Percentiles rank a stretch among this genome's conserved stretches.
These are phyloP conservation scores for Papiliotrema laurentii DNA, from an alignment of 1,284 basidiomycete genomes.

Conservation along the genomic window DNA sequence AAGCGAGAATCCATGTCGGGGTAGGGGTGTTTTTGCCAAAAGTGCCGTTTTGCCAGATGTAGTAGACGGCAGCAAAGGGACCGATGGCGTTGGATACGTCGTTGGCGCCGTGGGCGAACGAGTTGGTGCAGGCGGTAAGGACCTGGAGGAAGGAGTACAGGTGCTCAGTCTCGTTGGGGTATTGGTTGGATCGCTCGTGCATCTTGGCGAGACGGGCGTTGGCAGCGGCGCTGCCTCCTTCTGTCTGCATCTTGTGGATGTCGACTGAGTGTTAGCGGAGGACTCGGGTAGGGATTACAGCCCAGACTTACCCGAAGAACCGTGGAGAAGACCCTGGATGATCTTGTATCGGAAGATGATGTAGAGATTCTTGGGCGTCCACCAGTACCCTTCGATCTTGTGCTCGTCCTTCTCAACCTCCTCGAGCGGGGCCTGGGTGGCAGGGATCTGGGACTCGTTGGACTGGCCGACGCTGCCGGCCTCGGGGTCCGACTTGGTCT, in stretches of 20 bases:
- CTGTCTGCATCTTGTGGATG: slow-evolving; percentile 47
- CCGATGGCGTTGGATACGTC: slow-evolving; percentile 47
- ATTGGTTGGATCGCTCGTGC: slow-evolving; percentile 47
- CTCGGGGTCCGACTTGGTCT: slow-evolving; percentile 1
- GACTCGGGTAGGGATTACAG: not conserved
- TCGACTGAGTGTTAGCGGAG: slow-evolving; percentile 25
- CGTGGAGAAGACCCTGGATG: slow-evolving; percentile 29
- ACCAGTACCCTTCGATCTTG: slow-evolving; percentile 35
- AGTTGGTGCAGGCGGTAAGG: slow-evolving; percentile 53
- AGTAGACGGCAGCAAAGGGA: slow-evolving; percentile 46
- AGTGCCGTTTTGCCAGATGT: slow-evolving; percentile 44
- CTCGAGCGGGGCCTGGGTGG: slow-evolving; percentile 17
- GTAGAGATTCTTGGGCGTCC: slow-evolving; percentile 47
- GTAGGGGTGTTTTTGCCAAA: slow-evolving; percentile 42
- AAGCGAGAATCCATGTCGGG: slow-evolving; percentile 51
- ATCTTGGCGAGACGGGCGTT: slow-evolving; percentile 42
- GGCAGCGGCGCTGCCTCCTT: slow-evolving; percentile 25
- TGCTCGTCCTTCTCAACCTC: slow-evolving; percentile 27
- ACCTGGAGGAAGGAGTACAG: slow-evolving; percentile 54
- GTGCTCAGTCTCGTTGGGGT: slow-evolving; percentile 52
- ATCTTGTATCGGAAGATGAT: slow-evolving; percentile 47
- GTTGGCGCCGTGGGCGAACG: slow-evolving; percentile 52
- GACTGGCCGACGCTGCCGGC: not conserved
- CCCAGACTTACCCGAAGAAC: slow-evolving; percentile 13
- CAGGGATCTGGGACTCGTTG: slow-evolving; percentile 5